These are phyloP conservation scores for Podosphaera aphanis DNA, from an alignment of 2,329 filamentous ascomycete species.

Conservation along the genomic window DNA sequence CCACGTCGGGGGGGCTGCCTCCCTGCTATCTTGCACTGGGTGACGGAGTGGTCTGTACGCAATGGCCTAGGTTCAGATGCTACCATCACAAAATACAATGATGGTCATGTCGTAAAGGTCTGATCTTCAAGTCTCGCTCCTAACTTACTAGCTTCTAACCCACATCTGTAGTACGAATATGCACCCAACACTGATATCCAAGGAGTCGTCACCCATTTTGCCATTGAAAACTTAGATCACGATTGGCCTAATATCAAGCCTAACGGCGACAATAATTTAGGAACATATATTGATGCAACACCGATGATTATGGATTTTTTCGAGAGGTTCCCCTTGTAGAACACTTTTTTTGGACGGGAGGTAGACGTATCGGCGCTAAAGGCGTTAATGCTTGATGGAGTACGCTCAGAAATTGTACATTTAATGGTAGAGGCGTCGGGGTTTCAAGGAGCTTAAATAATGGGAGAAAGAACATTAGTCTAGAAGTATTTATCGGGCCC, in stretches of 20 bases:
- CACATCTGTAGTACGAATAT: conserved; percentile 1
- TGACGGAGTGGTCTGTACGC: conserved; percentile 18
- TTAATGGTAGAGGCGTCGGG: not conserved
- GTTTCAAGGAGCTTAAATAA: not conserved
- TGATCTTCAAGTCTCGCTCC: not conserved
- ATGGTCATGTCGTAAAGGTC: conserved; percentile 7
- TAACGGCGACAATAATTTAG: conserved; percentile 4
- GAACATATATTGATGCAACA: conserved; percentile 17
- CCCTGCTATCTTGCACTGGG: conserved; percentile 21
- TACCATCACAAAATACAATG: conserved; percentile 2
- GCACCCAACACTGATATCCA: not conserved
- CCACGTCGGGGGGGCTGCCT: conserved; percentile 20
- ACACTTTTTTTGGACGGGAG: not conserved
- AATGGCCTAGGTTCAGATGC: conserved; percentile 10
- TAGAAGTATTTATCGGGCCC: no score
- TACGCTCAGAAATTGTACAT: not conserved
- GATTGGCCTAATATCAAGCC: conserved; percentile 19
- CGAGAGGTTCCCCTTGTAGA: conserved; percentile 4
- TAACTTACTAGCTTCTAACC: not conserved
- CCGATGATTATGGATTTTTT: conserved; percentile 21
- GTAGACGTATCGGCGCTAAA: not conserved
- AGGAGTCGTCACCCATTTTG: conserved; percentile 1
- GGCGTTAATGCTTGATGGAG: not conserved
- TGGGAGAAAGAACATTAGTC: no score
- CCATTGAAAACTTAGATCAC: conserved; percentile 11